Evolutionary conservation across 306 rosid species (phyloP), one percentile per base, ranked within the genome.

Genomic region (Cucurbita maxima): DNA sequence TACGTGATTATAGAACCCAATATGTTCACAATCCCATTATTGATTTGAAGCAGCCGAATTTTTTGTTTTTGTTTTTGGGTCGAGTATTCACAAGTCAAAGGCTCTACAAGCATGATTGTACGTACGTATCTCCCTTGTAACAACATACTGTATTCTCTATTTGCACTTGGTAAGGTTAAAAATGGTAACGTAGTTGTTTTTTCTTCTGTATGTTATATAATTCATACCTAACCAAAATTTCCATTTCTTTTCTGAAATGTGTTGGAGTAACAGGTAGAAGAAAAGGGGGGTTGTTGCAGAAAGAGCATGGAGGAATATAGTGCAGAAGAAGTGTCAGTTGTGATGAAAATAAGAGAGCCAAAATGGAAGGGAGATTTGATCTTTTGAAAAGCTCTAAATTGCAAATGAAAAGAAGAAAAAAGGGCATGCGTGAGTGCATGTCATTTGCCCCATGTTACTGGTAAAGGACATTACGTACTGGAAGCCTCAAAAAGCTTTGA

Each of bases 381-480:
- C 5, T 16, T 50, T 44, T 5, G 58, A 30, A 70, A 50, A 12
- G 30, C 45, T 70, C 47, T 2, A 50, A 73, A 64, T 74, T 57
- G 53, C 64, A 69, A 47, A 68, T 64, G 71, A 50, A 77, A 78
- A 76, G 34, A 13, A 80, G 77, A 34, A 20, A 50, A 41, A 45
- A 63, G 57, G 52, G 61, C 67, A 44, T 38, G 73, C 40, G 59
- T 80, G 82, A 36, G 76, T 72, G 76, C 54, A 76, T 76, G 56
- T 34, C 54, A 61, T 41, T 62, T 71, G 84, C 67, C 78, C 79
- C 75, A 59, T 77, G 43, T 83, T 84, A 75, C 89, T 81, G 79
- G 71, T 78, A 80, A 78, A 66, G 80, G 89, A 76, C 82, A 81
- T 86, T 83, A 70, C 89, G 85, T 80, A 83, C 83, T 84, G 47